Evolutionary conservation across 306 rosid genomes (phyloP).

Genomic region (Dryas alaskensis): DNA sequence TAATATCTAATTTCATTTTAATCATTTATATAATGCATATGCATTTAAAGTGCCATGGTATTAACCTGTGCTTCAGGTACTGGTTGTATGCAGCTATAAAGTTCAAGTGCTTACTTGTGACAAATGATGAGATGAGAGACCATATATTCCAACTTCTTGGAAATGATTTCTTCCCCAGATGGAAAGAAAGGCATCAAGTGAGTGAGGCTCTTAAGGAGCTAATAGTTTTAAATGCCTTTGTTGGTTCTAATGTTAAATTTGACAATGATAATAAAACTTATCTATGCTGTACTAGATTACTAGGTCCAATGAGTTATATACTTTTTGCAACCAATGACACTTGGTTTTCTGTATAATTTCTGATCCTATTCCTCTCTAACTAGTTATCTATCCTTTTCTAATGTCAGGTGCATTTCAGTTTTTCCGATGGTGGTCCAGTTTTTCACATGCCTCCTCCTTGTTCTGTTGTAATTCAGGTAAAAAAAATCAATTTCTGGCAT

Average conservation of each 20-base stretch:
- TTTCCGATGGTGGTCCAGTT: slow-evolving; percentile 71
- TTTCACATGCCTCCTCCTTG: slow-evolving; percentile 95
- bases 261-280: not conserved
- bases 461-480: slow-evolving; percentile 89
- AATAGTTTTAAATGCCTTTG: not conserved
- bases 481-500: slow-evolving; percentile 14
- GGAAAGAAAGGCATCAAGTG: slow-evolving; percentile 99
- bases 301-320: slow-evolving; percentile 9
- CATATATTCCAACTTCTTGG: slow-evolving; percentile 90
- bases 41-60: slow-evolving; percentile 28
- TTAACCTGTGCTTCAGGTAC: slow-evolving; percentile 78
- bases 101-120: slow-evolving; percentile 82
- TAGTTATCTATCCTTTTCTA: slow-evolving; percentile 23
- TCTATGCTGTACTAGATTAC: not conserved
- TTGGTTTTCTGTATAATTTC: slow-evolving; percentile 12
- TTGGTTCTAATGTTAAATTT: not conserved
- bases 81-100: slow-evolving; percentile 98
- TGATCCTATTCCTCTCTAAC: slow-evolving; percentile 16
- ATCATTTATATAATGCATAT: slow-evolving; percentile 10
- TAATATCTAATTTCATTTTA: not conserved
- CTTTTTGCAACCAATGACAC: slow-evolving; percentile 1
- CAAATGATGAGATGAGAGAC: slow-evolving; percentile 97
- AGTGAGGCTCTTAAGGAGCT: slow-evolving; percentile 30
- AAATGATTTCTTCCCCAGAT: slow-evolving; percentile 88
- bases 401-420: slow-evolving; percentile 74